Percentiles rank a stretch among this genome's conserved stretches.
Evolutionary conservation across 768 basidiomycete genomes (phyloP).

Genomic region (Suillus lakei): DNA sequence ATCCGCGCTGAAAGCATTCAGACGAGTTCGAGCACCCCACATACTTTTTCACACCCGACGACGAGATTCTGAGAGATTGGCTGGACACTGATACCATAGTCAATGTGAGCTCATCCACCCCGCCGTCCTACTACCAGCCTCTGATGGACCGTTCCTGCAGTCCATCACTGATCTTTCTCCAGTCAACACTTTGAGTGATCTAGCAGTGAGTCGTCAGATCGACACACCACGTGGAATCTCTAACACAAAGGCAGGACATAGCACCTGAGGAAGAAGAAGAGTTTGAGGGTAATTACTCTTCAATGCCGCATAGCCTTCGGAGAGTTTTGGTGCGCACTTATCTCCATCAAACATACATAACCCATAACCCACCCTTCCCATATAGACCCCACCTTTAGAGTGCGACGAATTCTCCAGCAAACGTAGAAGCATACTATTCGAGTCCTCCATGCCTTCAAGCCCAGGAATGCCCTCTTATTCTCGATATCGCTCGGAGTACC

Average conservation of each 20-base stretch:
- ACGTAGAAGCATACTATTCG: constrained; percentile 35
- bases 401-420: constrained; percentile 17
- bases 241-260: constrained; percentile 32
- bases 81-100: constrained; percentile 31
- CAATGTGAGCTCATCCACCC: constrained; percentile 23
- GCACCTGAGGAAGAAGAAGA: constrained; percentile 35
- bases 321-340: constrained; percentile 30
- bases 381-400: constrained; percentile 29
- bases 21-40: constrained; percentile 13
- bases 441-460: constrained; percentile 15
- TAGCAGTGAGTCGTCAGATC: constrained; percentile 30
- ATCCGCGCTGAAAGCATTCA: constrained; percentile 11
- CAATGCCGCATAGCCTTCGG: constrained; percentile 35
- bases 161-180: constrained; percentile 28
- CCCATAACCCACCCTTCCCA: neutral
- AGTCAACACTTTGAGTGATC: constrained; percentile 26
- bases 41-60: constrained; percentile 11
- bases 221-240: constrained; percentile 22
- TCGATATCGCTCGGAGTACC: constrained; percentile 24
- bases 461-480: constrained; percentile 14
- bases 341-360: neutral
- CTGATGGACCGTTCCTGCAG: constrained; percentile 15
- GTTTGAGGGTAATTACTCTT: constrained; percentile 19
- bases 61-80: constrained; percentile 25
- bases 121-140: constrained; percentile 7